A percentile compares a stretch with the other conserved stretches of the same genome.
phyloP scores from a whole-genome alignment of 108 stramenopile genomes.

The Conticribra guillardii region DNA sequence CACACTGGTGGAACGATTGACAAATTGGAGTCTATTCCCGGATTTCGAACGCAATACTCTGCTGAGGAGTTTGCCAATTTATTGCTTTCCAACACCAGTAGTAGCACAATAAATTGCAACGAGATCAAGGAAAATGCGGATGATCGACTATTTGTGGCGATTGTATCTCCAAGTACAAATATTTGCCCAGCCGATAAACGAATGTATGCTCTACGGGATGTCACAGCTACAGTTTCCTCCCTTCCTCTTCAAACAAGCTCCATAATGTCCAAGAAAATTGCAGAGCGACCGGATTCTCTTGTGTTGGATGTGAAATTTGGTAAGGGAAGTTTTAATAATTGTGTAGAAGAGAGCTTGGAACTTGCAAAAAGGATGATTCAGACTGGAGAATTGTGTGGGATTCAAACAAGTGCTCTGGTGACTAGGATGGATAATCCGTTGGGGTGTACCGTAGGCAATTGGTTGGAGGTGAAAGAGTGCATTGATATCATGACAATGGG shows the following conservation, averaged over 20 bases:
- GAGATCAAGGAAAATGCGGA: background rate
- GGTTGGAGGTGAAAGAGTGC: slow-evolving; percentile 84
- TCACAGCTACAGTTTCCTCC: slow-evolving; percentile 73
- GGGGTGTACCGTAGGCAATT: slow-evolving; percentile 81
- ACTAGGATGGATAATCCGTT: slow-evolving; percentile 81
- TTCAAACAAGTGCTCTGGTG: slow-evolving; percentile 72
- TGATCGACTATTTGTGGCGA: slow-evolving; percentile 42
- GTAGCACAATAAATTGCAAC: background rate
- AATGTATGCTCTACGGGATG: slow-evolving; percentile 87
- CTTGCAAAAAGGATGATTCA: slow-evolving; percentile 72
- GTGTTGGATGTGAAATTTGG: slow-evolving; percentile 84
- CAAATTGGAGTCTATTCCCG: slow-evolving; percentile 83
- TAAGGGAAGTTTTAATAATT: slow-evolving; percentile 63
- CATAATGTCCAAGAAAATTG: slow-evolving; percentile 89
- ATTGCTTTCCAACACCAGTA: slow-evolving; percentile 26
- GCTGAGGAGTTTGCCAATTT: slow-evolving; percentile 58
- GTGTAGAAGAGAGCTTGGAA: slow-evolving; percentile 58
- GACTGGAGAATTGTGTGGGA: slow-evolving; percentile 73
- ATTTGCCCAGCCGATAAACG: slow-evolving; percentile 80
- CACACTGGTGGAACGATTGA: slow-evolving; percentile 92
- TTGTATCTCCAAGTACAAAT: slow-evolving; percentile 58
- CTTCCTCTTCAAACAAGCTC: slow-evolving; percentile 77
- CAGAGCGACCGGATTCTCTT: slow-evolving; percentile 76
- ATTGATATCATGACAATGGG: slow-evolving; percentile 63
- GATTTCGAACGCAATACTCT: slow-evolving; percentile 53